phyloP scores from a whole-genome alignment of 805 yeast genomes.

The Teunomyces tritomae region DNA sequence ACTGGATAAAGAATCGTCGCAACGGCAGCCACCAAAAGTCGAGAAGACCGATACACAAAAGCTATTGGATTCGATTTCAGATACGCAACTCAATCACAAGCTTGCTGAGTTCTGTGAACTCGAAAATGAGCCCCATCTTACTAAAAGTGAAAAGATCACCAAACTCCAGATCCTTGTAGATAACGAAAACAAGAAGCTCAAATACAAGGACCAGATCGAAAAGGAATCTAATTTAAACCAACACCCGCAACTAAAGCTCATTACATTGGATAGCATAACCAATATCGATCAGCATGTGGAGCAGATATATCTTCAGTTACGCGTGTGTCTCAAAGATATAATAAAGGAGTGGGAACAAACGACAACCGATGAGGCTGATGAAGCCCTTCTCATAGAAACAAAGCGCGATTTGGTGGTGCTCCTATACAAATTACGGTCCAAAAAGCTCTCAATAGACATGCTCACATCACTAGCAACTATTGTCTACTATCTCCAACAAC shows the following conservation, averaged over 20 bases:
- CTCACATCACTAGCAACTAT: constrained; percentile 59
- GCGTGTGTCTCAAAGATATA: constrained; percentile 48
- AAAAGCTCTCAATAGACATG: constrained; percentile 42
- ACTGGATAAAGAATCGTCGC: not conserved
- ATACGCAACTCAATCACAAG: constrained; percentile 21
- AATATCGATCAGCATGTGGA: constrained; percentile 14
- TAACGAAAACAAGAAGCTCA: constrained; percentile 14
- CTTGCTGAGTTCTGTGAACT: constrained; percentile 17
- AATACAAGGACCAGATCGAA: constrained; percentile 25
- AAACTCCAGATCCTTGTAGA: constrained; percentile 17
- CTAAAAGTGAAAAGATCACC: constrained; percentile 17
- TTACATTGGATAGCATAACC: constrained; percentile 7
- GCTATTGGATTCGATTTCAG: constrained; percentile 13
- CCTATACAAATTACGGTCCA: constrained; percentile 35
- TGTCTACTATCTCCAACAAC: constrained; percentile 55
- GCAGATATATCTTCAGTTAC: constrained; percentile 37
- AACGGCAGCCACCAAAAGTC: not conserved
- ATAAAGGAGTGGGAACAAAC: constrained; percentile 42
- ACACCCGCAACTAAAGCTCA: constrained; percentile 7
- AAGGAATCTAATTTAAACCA: constrained; percentile 19
- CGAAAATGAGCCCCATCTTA: constrained; percentile 7
- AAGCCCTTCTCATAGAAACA: constrained; percentile 29
- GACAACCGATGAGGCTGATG: constrained; percentile 8
- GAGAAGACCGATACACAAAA: constrained; percentile 11
- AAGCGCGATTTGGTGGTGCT: constrained; percentile 51